A percentile compares a stretch with the other conserved stretches of the same genome.
Evolutionary conservation across 2,329 filamentous ascomycete genomes (phyloP).

Genomic region (Dothideomycetidae sp.): DNA sequence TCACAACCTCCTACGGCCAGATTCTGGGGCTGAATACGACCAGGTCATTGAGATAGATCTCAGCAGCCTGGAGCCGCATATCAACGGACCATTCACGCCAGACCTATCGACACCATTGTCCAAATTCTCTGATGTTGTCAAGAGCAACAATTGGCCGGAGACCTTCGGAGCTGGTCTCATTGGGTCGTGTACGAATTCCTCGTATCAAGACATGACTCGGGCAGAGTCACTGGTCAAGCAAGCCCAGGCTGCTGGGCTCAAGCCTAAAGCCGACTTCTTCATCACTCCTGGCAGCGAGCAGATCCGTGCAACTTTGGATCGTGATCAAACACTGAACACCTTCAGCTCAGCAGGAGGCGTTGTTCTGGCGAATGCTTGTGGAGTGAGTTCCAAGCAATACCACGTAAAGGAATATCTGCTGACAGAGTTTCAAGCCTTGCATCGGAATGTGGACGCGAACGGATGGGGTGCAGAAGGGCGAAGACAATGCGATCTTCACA

Average conservation of each 20-base stretch:
- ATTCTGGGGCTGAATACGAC: constrained; percentile 84
- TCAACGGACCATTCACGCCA: constrained; percentile 97
- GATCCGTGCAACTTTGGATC: constrained; percentile 83
- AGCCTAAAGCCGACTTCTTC: constrained; percentile 83
- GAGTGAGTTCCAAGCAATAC: constrained; percentile 11
- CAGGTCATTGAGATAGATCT: constrained; percentile 94
- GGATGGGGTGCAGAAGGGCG: constrained; percentile 71
- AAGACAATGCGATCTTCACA: constrained; percentile 83
- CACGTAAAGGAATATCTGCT: constrained; percentile 22
- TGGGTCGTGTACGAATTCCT: constrained; percentile 94
- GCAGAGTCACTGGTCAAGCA: constrained; percentile 88
- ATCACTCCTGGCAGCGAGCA: constrained; percentile 95
- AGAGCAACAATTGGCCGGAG: constrained; percentile 90
- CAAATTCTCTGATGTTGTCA: constrained; percentile 89
- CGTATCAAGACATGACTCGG: constrained; percentile 85
- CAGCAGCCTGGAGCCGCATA: constrained; percentile 85
- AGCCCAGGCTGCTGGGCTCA: constrained; percentile 74
- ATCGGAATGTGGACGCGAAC: constrained; percentile 93
- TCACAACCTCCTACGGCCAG: constrained; percentile 57
- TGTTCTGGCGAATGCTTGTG: constrained; percentile 88
- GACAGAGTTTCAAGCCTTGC: too few species aligned
- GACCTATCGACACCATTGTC: constrained; percentile 96
- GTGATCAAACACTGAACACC: constrained; percentile 73
- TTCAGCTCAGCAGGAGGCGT: constrained; percentile 78
- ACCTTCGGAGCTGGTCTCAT: constrained; percentile 95